Evolutionary conservation across 1,284 basidiomycete species (phyloP).

Genomic region (Ceratobasidium papillatum): DNA sequence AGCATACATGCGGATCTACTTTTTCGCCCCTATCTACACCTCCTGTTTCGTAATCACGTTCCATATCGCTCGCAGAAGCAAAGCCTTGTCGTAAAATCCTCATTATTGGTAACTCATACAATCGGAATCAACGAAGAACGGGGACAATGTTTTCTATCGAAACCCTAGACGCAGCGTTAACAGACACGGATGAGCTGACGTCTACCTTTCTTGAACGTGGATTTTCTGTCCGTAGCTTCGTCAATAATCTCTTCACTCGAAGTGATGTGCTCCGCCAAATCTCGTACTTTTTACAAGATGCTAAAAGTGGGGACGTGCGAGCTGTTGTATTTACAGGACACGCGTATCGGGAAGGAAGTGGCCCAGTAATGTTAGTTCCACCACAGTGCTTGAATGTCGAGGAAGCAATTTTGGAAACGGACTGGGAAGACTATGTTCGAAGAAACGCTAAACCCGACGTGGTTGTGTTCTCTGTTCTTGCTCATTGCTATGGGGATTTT

Average conservation of each 20-base stretch:
- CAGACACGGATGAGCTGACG: background rate
- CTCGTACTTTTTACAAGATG: background rate
- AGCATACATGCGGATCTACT: background rate
- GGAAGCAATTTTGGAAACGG: background rate
- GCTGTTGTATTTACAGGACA: slow-evolving; percentile 26
- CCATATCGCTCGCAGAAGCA: background rate
- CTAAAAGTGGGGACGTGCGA: slow-evolving; percentile 12
- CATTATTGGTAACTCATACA: slow-evolving; percentile 12
- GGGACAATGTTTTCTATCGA: slow-evolving; percentile 9
- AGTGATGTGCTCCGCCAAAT: background rate
- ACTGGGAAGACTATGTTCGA: slow-evolving; percentile 13
- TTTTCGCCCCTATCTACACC: background rate
- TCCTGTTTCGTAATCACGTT: background rate
- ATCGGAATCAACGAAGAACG: background rate
- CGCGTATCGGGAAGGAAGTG: background rate
- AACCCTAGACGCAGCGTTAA: background rate
- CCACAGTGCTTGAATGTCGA: background rate
- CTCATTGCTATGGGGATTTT: slow-evolving; percentile 20
- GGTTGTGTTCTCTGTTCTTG: slow-evolving; percentile 15
- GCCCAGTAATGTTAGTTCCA: slow-evolving; percentile 11
- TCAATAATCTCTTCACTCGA: slow-evolving; percentile 13
- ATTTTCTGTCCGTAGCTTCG: background rate
- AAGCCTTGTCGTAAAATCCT: slow-evolving; percentile 5
- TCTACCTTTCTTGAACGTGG: background rate
- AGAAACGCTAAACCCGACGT: background rate